phyloP scores from a whole-genome alignment of 2,329 filamentous ascomycete genomes.

The Botrytis medusae region DNA sequence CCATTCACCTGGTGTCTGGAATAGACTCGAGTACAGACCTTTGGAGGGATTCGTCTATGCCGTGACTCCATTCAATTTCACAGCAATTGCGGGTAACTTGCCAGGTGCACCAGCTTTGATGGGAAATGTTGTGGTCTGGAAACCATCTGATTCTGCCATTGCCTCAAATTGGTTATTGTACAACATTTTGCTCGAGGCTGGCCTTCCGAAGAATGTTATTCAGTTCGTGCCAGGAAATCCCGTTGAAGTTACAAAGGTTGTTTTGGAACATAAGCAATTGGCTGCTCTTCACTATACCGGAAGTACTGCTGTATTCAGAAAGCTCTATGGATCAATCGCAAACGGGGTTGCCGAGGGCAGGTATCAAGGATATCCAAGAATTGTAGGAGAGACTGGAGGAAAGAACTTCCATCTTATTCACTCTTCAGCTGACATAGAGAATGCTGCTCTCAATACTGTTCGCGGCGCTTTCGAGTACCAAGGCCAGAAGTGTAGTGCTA shows the following conservation, averaged over 20 bases:
- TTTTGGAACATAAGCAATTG: constrained; percentile 76
- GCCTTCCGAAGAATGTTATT: constrained; percentile 82
- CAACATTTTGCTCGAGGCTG: constrained; percentile 85
- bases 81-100: constrained; percentile 86
- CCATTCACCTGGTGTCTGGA: constrained; percentile 84
- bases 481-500: constrained; percentile 88
- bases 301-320: constrained; percentile 86
- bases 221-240: constrained; percentile 92
- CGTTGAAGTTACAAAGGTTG: constrained; percentile 74
- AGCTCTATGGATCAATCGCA: constrained; percentile 83
- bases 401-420: constrained; percentile 93
- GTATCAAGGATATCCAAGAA: constrained; percentile 81
- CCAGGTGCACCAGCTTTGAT: constrained; percentile 79
- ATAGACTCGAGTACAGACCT: constrained; percentile 83
- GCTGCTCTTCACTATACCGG: constrained; percentile 94
- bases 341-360: constrained; percentile 75
- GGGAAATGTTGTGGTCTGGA: constrained; percentile 95
- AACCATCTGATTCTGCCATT: constrained; percentile 84
- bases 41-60: constrained; percentile 95
- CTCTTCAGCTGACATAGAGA: constrained; percentile 71
- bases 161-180: constrained; percentile 88
- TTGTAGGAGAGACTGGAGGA: constrained; percentile 87
- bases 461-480: constrained; percentile 89
- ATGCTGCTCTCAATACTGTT: constrained; percentile 78
- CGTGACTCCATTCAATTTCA: constrained; percentile 94